Percentiles rank a stretch among this genome's conserved stretches.
These are phyloP conservation scores for Lachnellula hyalina DNA, from an alignment of 2,329 filamentous ascomycete species.

Conservation along the genomic window DNA sequence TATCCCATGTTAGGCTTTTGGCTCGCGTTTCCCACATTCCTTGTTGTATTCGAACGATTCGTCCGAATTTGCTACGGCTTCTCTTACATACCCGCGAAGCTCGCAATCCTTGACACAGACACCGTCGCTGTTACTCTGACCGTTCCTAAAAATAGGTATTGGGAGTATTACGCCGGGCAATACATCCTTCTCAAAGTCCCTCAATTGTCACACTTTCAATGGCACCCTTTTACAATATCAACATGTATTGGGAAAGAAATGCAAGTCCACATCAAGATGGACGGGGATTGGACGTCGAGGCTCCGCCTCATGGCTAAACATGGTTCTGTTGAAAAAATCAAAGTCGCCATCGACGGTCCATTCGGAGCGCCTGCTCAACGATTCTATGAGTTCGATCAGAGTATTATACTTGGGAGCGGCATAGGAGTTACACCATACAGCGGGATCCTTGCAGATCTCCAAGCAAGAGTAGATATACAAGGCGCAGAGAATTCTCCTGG, in stretches of 20 bases:
- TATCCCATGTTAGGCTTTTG: slow-evolving; percentile 53
- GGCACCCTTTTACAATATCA: slow-evolving; percentile 56
- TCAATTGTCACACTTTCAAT: slow-evolving; percentile 47
- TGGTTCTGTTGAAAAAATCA: slow-evolving; percentile 31
- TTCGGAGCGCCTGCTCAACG: slow-evolving; percentile 54
- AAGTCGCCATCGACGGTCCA: slow-evolving; percentile 51
- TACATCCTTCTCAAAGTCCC: slow-evolving; percentile 52
- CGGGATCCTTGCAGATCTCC: slow-evolving; percentile 50
- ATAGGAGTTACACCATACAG: slow-evolving; percentile 56
- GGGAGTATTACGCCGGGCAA: slow-evolving; percentile 13
- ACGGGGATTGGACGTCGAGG: slow-evolving; percentile 50
- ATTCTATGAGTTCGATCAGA: slow-evolving; percentile 53
- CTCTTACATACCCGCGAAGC: slow-evolving; percentile 41
- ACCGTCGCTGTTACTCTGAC: slow-evolving; percentile 45
- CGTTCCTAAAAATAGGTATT: slow-evolving; percentile 43
- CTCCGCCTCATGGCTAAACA: slow-evolving; percentile 40
- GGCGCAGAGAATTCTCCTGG: slow-evolving; percentile 17
- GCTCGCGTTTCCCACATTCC: slow-evolving; percentile 46
- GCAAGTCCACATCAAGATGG: slow-evolving; percentile 53
- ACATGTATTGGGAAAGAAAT: slow-evolving; percentile 47
- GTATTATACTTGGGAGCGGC: slow-evolving; percentile 50
- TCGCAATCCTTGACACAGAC: slow-evolving; percentile 47
- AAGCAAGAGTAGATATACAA: slow-evolving; percentile 38
- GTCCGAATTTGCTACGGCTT: slow-evolving; percentile 44
- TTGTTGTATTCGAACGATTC: slow-evolving; percentile 45